Evolutionary conservation across 1,284 basidiomycete species (phyloP), one percentile per base, ranked within the genome.

Genomic region (Rhodofomes roseus): DNA sequence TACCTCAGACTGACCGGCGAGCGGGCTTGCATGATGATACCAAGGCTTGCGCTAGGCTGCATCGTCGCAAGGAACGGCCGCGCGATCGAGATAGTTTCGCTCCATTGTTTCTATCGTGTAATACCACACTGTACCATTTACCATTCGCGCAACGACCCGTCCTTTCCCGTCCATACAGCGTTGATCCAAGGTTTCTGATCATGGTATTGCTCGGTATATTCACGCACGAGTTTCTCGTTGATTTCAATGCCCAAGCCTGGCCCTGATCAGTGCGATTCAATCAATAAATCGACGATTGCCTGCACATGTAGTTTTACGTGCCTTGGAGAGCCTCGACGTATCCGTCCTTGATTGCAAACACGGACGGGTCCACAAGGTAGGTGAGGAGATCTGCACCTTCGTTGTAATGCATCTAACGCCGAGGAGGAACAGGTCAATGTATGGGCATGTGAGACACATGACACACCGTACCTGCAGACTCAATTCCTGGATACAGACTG

Each of bases 211-310:
- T 73, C 73, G 0, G 81, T 79, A 16, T 77, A 78, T 59, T 80
- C 76, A 34, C 86, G 74, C 11, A 92, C 86, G 22, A 87, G 69
- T 16, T 74, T 72, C 71, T 92, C 89, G 68, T 92, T 81, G 62
- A 92, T 80, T 63, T 84, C 77, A 46, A 92, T 82, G 14, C 89
- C 90, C 7, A 92, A 74, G 7, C 90, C 90, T 11, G 86, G 81
- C 0, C 80, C 84, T 84, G 56, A 22, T 34, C 31, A 34, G 31
- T 11, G 34, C 18, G 37, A 20, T 59, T 44, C 7, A 25, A 20
- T 7, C 36, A 20, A 11, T 7, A 43, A 14, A 5, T 34, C 20
- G 39, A 56, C 37, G 52, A 16, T 27, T 25, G 39, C 23, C n/a
- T 41, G 40, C n/a, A n/a, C n/a, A n/a, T 12, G 7, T 14, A 12